Evolutionary conservation across 2,329 filamentous ascomycete genomes (phyloP).

Genomic region (Neofusicoccum ribis): DNA sequence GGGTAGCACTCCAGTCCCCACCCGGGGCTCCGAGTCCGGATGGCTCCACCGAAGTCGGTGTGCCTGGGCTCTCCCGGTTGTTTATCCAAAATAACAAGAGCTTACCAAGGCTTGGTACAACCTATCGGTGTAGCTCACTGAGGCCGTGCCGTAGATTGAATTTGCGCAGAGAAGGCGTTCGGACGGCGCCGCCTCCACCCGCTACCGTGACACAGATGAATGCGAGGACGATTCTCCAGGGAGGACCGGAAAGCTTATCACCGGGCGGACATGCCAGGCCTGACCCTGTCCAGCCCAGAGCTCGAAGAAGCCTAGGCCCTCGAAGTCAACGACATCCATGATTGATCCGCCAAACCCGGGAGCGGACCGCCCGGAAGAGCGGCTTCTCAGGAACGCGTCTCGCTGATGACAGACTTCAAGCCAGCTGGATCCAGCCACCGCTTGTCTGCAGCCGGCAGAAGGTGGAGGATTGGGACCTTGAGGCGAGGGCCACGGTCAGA

Average conservation of each 20-base stretch:
- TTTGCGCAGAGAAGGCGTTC: neutral
- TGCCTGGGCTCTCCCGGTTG: neutral
- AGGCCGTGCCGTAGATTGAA: neutral
- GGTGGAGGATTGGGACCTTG: neutral
- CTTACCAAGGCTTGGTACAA: neutral
- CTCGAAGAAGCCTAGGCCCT: neutral
- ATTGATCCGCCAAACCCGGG: neutral
- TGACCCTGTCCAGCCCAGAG: constrained; percentile 5
- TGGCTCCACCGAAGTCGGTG: constrained; percentile 10
- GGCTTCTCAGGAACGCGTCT: neutral
- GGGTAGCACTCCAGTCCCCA: neutral
- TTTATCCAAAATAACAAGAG: neutral
- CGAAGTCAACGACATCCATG: neutral
- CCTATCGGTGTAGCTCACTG: neutral
- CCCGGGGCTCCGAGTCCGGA: constrained; percentile 9
- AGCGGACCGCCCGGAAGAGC: constrained; percentile 4
- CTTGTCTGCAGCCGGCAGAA: neutral
- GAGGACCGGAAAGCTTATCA: constrained; percentile 4
- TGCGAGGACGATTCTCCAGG: neutral
- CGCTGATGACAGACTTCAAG: neutral
- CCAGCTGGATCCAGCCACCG: neutral
- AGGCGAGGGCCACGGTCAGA: neutral
- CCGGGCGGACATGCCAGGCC: neutral
- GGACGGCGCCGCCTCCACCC: neutral
- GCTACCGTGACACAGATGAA: neutral